Evolutionary conservation across 2,329 filamentous ascomycete species (phyloP), one percentile per base, ranked within the genome.

Genomic region (Paecilomyces fulvus): DNA sequence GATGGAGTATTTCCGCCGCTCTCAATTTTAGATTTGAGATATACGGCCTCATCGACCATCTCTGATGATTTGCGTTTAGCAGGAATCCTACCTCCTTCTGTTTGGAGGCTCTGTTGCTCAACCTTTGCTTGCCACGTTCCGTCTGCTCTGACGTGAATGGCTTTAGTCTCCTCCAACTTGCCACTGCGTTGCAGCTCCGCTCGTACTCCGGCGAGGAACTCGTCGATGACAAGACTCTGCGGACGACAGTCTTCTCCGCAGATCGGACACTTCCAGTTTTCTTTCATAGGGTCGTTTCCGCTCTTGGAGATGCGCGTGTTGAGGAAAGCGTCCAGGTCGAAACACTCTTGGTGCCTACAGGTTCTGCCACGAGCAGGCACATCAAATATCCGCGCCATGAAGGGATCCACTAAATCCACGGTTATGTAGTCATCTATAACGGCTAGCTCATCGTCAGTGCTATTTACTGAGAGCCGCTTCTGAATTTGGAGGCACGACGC

Each of bases 281-380:
- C 79, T 43, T 68, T 63, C 52, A 69, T 54, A 21, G 63, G 59
- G 23, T 72, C 68, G 58, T 79, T 80, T 12, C 74, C 72, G 4
- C 78, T 76, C 48, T 69, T 73, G 23, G 68, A 71, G 21, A 63
- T 68, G 14, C 89, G 83, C 4, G 87, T 89, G 12, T 78, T 71
- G 8, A 99, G 80, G 76, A 90, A 97, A 0, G 83, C 92, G 20
- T 88, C 81, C 7, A 96, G 83, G 68, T 97, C 92, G 67, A 97
- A 96, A 67, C 91, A 96, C 67, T 96, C 90, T 33, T 87, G 76
- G 67, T 99, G 92, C 23, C 77, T 76, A 69, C 94, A 99, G 2
- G 70, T 64, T 7, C 65, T 75, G 25, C 90, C 85, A 28, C 92
- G 86, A 1, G 86, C 89, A 0, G 94, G 92, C 0, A 80, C 78